phyloP scores from a whole-genome alignment of 73 alveolate genomes.

The Effrenium voratum region DNA sequence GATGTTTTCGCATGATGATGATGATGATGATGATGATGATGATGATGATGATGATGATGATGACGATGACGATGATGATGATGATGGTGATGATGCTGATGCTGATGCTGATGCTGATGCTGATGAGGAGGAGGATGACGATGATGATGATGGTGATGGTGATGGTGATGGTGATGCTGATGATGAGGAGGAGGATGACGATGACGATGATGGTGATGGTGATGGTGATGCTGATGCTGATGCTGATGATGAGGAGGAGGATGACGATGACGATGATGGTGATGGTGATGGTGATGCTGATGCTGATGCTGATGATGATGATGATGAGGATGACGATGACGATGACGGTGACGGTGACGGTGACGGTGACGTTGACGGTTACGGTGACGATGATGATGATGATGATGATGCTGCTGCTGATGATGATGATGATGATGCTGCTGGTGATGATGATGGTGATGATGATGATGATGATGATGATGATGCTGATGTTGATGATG shows the following conservation, averaged over 20 bases:
- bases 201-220: neutral
- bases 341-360: neutral
- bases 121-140: too few species aligned
- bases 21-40: too few species aligned
- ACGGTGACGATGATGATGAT: neutral
- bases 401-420: neutral
- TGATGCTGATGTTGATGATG: neutral
- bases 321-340: neutral
- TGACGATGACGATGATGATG: too few species aligned
- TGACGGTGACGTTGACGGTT: neutral
- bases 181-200: neutral
- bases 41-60: too few species aligned
- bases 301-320: neutral
- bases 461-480: neutral
- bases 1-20: too few species aligned
- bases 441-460: neutral
- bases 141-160: neutral
- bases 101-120: too few species aligned
- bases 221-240: neutral
- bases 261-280: neutral
- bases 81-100: too few species aligned
- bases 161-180: neutral
- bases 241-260: neutral
- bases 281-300: too few species aligned
- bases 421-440: neutral